phyloP scores from a whole-genome alignment of 2,329 filamentous ascomycete species.

The Apiospora koreana region DNA sequence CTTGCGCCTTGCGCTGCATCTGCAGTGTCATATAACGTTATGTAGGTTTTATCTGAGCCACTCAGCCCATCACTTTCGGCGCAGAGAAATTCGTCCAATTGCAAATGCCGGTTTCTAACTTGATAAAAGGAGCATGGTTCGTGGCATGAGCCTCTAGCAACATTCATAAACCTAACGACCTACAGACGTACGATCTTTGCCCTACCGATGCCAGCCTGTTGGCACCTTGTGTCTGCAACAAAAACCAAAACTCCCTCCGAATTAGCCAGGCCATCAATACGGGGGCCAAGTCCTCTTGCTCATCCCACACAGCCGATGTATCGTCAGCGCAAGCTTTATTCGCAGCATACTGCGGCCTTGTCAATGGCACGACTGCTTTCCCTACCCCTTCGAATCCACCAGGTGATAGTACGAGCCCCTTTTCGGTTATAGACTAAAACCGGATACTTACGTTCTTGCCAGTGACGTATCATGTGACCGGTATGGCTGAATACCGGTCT shows the following conservation, averaged over 20 bases:
- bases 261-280: constrained; percentile 45
- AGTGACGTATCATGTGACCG: constrained; percentile 59
- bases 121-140: constrained; percentile 32
- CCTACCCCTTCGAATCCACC: constrained; percentile 47
- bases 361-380: constrained; percentile 50
- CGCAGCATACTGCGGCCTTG: constrained; percentile 52
- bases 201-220: constrained; percentile 41
- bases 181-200: constrained; percentile 37
- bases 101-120: background rate
- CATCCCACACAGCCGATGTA: constrained; percentile 47
- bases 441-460: background rate
- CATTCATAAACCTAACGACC: constrained; percentile 15
- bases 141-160: constrained; percentile 13
- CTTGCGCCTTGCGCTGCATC: constrained; percentile 45
- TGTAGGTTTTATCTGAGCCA: constrained; percentile 28
- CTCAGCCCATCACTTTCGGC: background rate
- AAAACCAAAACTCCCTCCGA: constrained; percentile 47
- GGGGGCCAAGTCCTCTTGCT: constrained; percentile 45
- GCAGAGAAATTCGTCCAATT: too few species aligned
- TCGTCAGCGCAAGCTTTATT: constrained; percentile 52
- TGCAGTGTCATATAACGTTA: constrained; percentile 40
- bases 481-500: constrained; percentile 45
- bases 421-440: background rate
- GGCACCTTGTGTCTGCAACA: constrained; percentile 54
- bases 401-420: constrained; percentile 48